Base-by-base conservation (phyloP, 306 rosid species). In the Trifolium fragiferum region DNA sequence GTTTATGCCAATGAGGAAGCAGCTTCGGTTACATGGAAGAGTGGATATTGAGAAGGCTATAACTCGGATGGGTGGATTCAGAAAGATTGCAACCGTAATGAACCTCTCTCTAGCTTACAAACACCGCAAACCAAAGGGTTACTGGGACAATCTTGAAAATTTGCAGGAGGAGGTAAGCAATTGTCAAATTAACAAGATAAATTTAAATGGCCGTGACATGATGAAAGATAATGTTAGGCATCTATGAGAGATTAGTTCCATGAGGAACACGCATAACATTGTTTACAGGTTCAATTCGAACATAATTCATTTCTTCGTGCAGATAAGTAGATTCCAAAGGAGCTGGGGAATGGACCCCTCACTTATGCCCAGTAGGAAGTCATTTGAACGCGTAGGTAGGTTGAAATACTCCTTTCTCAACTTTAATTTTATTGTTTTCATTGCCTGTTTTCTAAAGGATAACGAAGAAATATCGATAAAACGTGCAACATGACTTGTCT, bases 1-100 rank as follows among this genome's bases (percentile, higher is more conserved):
- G 77, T 92, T 90, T 75, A 92, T 92, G 98, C 98, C 96, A 68
- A 87, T 92, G 98, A 86, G 98, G 81, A 92, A 90, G 88, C 96
- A 90, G 55, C 94, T 90, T 72, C 91, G 96, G 41, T 62, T 88
- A 81, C 91, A 79, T 30, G 92, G 94, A 78, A 82, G 96, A 59
- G 91, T 92, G 49, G 98, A 92, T 75, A 92, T 92, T 0, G 98
- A 92, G 83, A 92, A 92, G 88, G 92, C 96, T 50, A 90, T 92
- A 38, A 86, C 92, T 49, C 94, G 87, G 30, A 92, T 87, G 96
- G 98, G 98, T 32, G 98, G 98, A 25, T 88, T 90, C 83, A 88
- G 96, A 80, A 92, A 79, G 85, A 88, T 92, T 69, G 92, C 98
- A 11, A 54, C 89, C 15, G 25, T 83, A 18, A 92, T 92, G 98